Evolutionary conservation across 2,329 filamentous ascomycete genomes (phyloP), one percentile per base, ranked within the genome.

Genomic region (Ustulina deusta): DNA sequence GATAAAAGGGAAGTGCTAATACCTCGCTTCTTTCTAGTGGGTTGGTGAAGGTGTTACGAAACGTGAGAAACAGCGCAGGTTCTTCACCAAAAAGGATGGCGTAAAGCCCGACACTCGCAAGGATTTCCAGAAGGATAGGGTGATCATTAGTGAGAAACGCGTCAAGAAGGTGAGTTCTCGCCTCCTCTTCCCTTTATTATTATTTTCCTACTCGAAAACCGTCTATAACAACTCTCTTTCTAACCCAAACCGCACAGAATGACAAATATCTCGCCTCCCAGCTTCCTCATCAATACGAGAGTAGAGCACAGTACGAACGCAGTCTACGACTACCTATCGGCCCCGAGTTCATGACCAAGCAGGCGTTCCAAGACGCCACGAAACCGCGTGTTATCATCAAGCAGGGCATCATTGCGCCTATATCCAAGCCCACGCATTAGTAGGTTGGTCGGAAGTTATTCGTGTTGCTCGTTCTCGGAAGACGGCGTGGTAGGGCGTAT

Each of bases 341-440:
- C 1, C 93, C 92, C 17, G 95, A 99, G 81, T 99, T 95, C 94
- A 90, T 90, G 73, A 98, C 95, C n/a, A 97, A 97, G 87, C 90
- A 93, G 83, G 93, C 92, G 15, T 96, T 96, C 86, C 94, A 98
- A 84, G 89, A 91, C 74, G 88, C 88, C 69, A 97, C 92, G 67
- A 97, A 95, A 86, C 96, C 96, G 66, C 89, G 93, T 74, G 87
- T 98, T 72, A 84, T 98, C 79, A 84, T 97, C 79, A 97, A 97
- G 84, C 93, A 94, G 82, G 96, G 96, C 54, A 86, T 97, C 72
- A 94, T 99, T 80, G 87, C 89, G 75, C 92, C 96, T 46, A 93
- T 99, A 87, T 89, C 91, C 65, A 94, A 92, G 82, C 95, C 95
- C 20, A 83, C 73, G 42, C 72, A 77, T 55, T 78, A 65, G 62